phyloP scores from a whole-genome alignment of 257 asterid genomes.

The Forsythia suspensa region DNA sequence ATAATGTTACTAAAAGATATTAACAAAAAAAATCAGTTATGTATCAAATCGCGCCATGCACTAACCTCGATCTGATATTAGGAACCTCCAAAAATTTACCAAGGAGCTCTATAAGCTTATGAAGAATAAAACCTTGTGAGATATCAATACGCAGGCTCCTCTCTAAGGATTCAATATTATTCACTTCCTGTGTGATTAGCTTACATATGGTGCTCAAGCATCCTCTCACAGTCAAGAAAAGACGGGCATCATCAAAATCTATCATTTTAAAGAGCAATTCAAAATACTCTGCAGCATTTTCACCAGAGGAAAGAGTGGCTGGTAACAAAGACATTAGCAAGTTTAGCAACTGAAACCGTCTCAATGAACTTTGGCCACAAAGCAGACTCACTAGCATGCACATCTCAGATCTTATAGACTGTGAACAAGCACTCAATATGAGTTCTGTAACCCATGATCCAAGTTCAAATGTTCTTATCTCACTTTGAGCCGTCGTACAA shows the following conservation, averaged over 20 bases:
- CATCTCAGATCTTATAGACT: slow-evolving; percentile 97
- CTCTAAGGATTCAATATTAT: slow-evolving; percentile 82
- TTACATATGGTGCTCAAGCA: slow-evolving; percentile 75
- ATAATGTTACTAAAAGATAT: slow-evolving; percentile 8
- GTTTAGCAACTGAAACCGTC: slow-evolving; percentile 81
- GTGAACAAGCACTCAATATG: slow-evolving; percentile 96
- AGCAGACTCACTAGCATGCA: slow-evolving; percentile 91
- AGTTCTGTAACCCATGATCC: slow-evolving; percentile 99
- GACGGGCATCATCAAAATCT: slow-evolving; percentile 92
- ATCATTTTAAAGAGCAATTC: slow-evolving; percentile 93
- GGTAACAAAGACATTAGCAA: slow-evolving; percentile 91
- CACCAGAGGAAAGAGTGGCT: slow-evolving; percentile 91
- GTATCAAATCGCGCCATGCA: slow-evolving; percentile 9
- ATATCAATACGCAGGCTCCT: slow-evolving; percentile 97
- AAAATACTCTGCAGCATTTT: slow-evolving; percentile 95
- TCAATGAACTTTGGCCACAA: slow-evolving; percentile 88
- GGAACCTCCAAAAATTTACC: slow-evolving; percentile 96
- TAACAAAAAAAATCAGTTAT: slow-evolving; percentile 4
- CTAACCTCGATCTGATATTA: slow-evolving; percentile 88
- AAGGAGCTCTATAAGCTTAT: slow-evolving; percentile 95
- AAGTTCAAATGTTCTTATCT: slow-evolving; percentile 77
- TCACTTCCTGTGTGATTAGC: slow-evolving; percentile 79
- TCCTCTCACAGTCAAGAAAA: slow-evolving; percentile 92
- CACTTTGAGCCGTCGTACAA: slow-evolving; percentile 64
- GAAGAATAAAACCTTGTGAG: slow-evolving; percentile 98